Evolutionary conservation across 805 yeast species (phyloP).

Genomic region (Teunomyces lycoperdinae): DNA sequence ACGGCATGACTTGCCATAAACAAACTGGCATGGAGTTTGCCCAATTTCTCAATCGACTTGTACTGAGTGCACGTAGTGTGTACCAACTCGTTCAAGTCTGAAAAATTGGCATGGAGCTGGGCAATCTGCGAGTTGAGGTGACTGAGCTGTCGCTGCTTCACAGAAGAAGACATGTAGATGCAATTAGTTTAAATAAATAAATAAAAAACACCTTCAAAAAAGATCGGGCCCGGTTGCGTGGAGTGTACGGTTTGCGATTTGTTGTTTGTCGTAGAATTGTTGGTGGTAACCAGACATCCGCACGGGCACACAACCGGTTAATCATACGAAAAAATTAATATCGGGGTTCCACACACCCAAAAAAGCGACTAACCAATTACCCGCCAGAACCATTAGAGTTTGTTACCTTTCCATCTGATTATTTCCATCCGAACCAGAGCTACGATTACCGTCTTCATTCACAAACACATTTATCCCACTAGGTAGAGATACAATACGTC

Average conservation of each 20-base stretch:
- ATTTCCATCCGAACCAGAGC: too few species aligned
- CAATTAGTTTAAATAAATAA: not conserved
- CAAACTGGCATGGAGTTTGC: conserved; percentile 55
- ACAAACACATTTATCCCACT: too few species aligned
- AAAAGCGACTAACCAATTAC: too few species aligned
- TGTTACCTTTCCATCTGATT: too few species aligned
- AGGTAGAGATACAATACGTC: too few species aligned
- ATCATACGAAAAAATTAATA: conserved; percentile 1
- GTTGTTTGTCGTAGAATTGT: not conserved
- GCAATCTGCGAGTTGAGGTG: conserved; percentile 53
- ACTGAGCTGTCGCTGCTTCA: conserved; percentile 45
- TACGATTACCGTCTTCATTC: too few species aligned
- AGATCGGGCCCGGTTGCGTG: too few species aligned
- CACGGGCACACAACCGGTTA: conserved; percentile 1
- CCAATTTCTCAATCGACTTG: conserved; percentile 49
- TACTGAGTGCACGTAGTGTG: conserved; percentile 52
- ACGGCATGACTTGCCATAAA: conserved; percentile 44
- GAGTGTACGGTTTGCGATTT: not conserved
- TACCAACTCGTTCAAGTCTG: conserved; percentile 51
- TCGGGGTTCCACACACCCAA: not conserved
- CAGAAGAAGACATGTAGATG: conserved; percentile 7
- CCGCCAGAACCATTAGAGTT: too few species aligned
- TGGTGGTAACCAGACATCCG: not conserved
- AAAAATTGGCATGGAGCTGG: conserved; percentile 53
- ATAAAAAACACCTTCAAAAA: not conserved